Conservation (phyloP, 768 basidiomycete species). For the Epithele typhae region DNA sequence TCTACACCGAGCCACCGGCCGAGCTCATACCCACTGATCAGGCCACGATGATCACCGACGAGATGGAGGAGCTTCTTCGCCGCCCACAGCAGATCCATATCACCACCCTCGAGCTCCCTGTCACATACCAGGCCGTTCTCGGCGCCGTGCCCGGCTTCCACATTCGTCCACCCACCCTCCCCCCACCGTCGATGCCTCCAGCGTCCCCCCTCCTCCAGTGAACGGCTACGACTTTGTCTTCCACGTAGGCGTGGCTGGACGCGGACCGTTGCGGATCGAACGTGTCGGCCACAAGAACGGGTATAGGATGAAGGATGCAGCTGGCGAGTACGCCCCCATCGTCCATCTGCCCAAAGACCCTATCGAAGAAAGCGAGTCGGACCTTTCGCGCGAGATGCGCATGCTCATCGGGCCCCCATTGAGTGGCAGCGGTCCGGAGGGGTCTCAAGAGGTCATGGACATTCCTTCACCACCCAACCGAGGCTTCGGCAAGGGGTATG, state of each 20-base stretch:
- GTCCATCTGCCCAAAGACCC: slow-evolving; percentile 33
- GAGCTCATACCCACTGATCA: slow-evolving; percentile 22
- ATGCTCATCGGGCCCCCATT: slow-evolving; percentile 32
- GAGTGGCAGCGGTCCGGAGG: neutral
- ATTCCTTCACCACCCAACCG: slow-evolving; percentile 19
- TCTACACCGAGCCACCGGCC: slow-evolving; percentile 32
- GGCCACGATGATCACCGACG: slow-evolving; percentile 17
- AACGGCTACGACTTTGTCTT: slow-evolving; percentile 66
- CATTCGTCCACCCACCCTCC: slow-evolving; percentile 48
- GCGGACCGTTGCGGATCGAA: slow-evolving; percentile 62
- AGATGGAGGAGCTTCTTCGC: slow-evolving; percentile 15
- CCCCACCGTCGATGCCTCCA: slow-evolving; percentile 35
- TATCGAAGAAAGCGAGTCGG: slow-evolving; percentile 34
- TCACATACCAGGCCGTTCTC: slow-evolving; percentile 54
- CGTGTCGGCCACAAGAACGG: slow-evolving; percentile 59
- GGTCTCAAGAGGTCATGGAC: slow-evolving; percentile 3
- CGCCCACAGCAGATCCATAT: slow-evolving; percentile 46
- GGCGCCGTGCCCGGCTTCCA: slow-evolving; percentile 54
- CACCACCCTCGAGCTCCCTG: slow-evolving; percentile 53
- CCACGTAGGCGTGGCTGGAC: slow-evolving; percentile 64
- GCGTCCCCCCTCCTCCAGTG: slow-evolving; percentile 37
- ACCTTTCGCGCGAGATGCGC: slow-evolving; percentile 31
- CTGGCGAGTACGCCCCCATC: slow-evolving; percentile 49
- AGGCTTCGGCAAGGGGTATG: slow-evolving; percentile 40
- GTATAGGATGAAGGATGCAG: slow-evolving; percentile 65